A percentile compares a stretch with the other conserved stretches of the same genome.
These are phyloP conservation scores for Fusarium compactum DNA, from an alignment of 2,329 filamentous ascomycete genomes.

Conservation along the genomic window DNA sequence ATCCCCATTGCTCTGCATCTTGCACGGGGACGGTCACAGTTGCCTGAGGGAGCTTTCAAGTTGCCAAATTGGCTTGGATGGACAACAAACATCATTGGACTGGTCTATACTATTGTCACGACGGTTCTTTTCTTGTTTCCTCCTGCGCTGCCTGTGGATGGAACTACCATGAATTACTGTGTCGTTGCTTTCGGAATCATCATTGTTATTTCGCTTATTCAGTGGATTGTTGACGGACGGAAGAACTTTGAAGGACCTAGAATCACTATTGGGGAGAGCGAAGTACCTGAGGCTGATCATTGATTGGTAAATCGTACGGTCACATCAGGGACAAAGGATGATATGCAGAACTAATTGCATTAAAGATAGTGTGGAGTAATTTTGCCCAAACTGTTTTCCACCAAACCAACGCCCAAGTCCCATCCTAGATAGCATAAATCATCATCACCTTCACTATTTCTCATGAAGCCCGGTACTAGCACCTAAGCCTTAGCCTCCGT, in stretches of 20 bases:
- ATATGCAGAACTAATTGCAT: neutral
- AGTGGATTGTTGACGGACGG: slow-evolving; percentile 61
- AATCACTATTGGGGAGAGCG: slow-evolving; percentile 11
- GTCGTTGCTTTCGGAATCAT: slow-evolving; percentile 61
- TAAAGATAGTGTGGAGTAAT: neutral
- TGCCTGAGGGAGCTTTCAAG: slow-evolving; percentile 64
- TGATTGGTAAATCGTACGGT: neutral
- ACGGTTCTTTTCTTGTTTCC: slow-evolving; percentile 81
- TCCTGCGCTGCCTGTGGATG: slow-evolving; percentile 71
- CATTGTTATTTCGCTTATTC: slow-evolving; percentile 55
- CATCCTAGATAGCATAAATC: neutral
- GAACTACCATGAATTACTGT: slow-evolving; percentile 74
- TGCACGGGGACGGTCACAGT: slow-evolving; percentile 72
- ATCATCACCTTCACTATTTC: neutral
- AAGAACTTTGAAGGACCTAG: slow-evolving; percentile 53
- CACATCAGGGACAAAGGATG: accelerated
- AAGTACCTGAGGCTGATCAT: neutral
- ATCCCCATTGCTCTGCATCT: slow-evolving; percentile 79
- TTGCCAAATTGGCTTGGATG: slow-evolving; percentile 54
- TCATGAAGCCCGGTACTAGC: accelerated
- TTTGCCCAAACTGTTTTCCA: neutral
- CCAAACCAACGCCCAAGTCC: neutral
- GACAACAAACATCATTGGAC: slow-evolving; percentile 57
- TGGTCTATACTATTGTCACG: slow-evolving; percentile 74
- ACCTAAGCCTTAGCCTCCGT: neutral